Percentiles rank a stretch among this genome's conserved stretches.
Evolutionary conservation across 345 rosid genomes (phyloP).

Genomic region (Eucalyptus erythrocorys): DNA sequence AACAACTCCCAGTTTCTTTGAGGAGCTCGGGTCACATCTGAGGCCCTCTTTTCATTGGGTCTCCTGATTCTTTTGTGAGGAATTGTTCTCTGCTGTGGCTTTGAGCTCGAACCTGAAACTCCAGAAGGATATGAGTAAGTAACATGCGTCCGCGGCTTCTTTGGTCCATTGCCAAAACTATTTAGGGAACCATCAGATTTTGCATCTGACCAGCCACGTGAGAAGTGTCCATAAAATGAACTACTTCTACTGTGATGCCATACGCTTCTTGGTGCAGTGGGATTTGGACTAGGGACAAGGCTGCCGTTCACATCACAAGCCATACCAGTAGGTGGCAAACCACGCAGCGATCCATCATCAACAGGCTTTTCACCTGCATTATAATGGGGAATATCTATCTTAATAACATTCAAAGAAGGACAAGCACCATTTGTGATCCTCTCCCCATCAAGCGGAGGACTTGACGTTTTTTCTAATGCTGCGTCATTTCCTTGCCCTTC

Average conservation of each 20-base stretch:
- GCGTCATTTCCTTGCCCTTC: background rate
- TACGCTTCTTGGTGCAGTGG: constrained; percentile 82
- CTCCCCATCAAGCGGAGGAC: constrained; percentile 14
- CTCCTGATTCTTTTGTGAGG: constrained; percentile 79
- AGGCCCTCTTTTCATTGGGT: constrained; percentile 48
- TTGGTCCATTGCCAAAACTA: constrained; percentile 75
- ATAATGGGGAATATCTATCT: constrained; percentile 47
- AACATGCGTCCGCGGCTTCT: constrained; percentile 84
- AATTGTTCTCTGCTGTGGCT: constrained; percentile 37
- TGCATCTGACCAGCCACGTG: constrained; percentile 68
- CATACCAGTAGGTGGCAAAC: constrained; percentile 35
- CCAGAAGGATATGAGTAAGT: constrained; percentile 75
- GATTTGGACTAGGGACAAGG: constrained; percentile 56
- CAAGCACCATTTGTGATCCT: constrained; percentile 15
- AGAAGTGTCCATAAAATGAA: constrained; percentile 31
- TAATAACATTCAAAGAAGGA: constrained; percentile 20
- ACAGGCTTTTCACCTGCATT: constrained; percentile 20
- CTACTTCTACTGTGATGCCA: constrained; percentile 58
- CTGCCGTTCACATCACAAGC: constrained; percentile 24
- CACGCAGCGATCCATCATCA: constrained; percentile 9
- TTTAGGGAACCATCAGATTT: constrained; percentile 40
- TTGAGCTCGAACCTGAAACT: constrained; percentile 44
- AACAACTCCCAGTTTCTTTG: constrained; percentile 49
- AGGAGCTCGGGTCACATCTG: constrained; percentile 38
- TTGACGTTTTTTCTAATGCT: background rate